phyloP scores from a whole-genome alignment of 768 basidiomycete species.

The Pisolithus orientalis region DNA sequence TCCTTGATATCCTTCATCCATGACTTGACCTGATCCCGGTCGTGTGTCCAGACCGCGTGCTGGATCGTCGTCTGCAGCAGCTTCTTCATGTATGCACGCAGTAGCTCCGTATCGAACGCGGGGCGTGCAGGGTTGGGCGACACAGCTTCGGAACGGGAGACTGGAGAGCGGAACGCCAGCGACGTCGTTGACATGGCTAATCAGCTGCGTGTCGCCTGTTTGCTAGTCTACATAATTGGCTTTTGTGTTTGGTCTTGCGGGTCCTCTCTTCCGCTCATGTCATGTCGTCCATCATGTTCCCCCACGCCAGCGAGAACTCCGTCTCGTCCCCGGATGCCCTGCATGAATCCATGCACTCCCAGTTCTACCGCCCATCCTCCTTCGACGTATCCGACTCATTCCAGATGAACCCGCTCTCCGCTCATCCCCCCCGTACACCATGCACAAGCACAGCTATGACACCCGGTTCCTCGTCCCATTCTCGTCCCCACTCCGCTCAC shows the following conservation, averaged over 20 bases:
- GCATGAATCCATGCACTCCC: slow-evolving; percentile 34
- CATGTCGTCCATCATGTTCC: slow-evolving; percentile 71
- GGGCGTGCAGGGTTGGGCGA: slow-evolving; percentile 42
- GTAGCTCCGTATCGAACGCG: slow-evolving; percentile 63
- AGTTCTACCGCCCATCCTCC: slow-evolving; percentile 46
- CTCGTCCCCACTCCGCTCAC: slow-evolving; percentile 10
- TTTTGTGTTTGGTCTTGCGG: background rate
- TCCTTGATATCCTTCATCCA: slow-evolving; percentile 85
- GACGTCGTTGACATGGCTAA: slow-evolving; percentile 18
- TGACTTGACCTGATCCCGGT: slow-evolving; percentile 60
- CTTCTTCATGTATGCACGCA: slow-evolving; percentile 79
- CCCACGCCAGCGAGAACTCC: slow-evolving; percentile 33
- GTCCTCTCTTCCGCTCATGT: background rate
- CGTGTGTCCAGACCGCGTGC: slow-evolving; percentile 58
- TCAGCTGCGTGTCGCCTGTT: background rate
- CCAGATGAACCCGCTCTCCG: slow-evolving; percentile 76
- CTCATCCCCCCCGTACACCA: slow-evolving; percentile 75
- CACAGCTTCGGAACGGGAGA: slow-evolving; percentile 54
- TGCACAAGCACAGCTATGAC: slow-evolving; percentile 28
- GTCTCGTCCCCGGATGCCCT: slow-evolving; percentile 31
- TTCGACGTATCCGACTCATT: slow-evolving; percentile 61
- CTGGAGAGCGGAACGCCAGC: slow-evolving; percentile 51
- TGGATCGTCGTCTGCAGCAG: slow-evolving; percentile 67
- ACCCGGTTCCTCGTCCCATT: background rate
- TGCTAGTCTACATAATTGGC: background rate